phyloP scores from a whole-genome alignment of 345 rosid genomes.

The Citrus glauca region DNA sequence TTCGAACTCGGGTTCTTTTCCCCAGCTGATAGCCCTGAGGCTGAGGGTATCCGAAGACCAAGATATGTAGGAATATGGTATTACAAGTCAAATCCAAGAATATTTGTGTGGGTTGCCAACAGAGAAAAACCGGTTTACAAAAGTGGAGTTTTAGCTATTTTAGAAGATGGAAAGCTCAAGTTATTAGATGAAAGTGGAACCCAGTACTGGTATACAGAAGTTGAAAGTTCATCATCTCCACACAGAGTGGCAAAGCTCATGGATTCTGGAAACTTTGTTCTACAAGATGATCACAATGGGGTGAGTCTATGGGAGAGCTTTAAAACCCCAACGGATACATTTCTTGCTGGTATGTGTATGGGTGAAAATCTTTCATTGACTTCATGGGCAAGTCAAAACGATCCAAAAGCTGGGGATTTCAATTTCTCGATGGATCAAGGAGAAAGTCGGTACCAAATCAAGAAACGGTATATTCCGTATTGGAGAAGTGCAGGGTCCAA shows the following conservation, averaged over 20 bases:
- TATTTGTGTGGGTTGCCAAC: constrained; percentile 38
- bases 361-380: constrained; percentile 1
- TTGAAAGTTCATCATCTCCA: not conserved
- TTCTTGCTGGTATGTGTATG: constrained; percentile 37
- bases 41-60: not conserved
- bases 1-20: constrained; percentile 41
- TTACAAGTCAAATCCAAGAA: not conserved
- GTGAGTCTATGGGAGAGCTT: constrained; percentile 25
- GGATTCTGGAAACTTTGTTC: constrained; percentile 33
- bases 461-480: rapidly evolving
- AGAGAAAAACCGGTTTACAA: not conserved
- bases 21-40: constrained; percentile 6
- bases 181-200: not conserved
- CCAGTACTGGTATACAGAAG: not conserved
- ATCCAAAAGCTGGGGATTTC: constrained; percentile 32
- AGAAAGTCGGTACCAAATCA: not conserved
- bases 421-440: constrained; percentile 1
- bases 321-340: constrained; percentile 33
- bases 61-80: constrained; percentile 42
- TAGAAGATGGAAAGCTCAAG: constrained; percentile 12
- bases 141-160: not conserved
- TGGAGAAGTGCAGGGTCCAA: not conserved
- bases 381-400: constrained; percentile 29
- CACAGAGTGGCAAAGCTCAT: constrained; percentile 5
- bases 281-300: not conserved